Evolutionary conservation across 495 filamentous ascomycete genomes (phyloP).

Genomic region (Articulospora tetracladia): DNA sequence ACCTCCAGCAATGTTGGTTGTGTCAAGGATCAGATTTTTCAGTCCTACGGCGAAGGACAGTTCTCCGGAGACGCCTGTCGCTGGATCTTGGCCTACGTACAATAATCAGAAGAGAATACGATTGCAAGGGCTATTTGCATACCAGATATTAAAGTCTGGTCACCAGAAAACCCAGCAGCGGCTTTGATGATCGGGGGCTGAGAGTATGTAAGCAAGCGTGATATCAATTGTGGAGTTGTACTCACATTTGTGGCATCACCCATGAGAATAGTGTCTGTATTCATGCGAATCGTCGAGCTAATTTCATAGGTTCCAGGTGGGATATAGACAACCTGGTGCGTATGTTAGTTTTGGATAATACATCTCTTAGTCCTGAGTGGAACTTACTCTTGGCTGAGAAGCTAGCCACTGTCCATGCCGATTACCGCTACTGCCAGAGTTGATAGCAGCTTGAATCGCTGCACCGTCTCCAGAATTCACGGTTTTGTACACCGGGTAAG

Average conservation of each 20-base stretch:
- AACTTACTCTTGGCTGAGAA: slow-evolving; percentile 5
- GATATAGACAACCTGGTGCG: not conserved
- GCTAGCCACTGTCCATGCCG: not conserved
- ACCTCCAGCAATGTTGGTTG: slow-evolving; percentile 38
- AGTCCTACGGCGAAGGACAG: slow-evolving; percentile 53
- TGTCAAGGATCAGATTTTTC: slow-evolving; percentile 59
- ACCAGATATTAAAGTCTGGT: slow-evolving; percentile 1
- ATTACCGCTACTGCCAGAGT: not conserved
- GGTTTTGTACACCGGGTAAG: not conserved
- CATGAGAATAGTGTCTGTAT: slow-evolving; percentile 25
- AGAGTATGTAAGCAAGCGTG: not conserved
- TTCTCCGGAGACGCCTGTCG: slow-evolving; percentile 35
- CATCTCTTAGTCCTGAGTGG: not conserved
- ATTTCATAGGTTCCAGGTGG: slow-evolving; percentile 3
- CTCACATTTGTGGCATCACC: slow-evolving; percentile 50
- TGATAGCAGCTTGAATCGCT: not conserved
- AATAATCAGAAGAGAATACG: slow-evolving; percentile 33
- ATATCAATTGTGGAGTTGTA: not conserved
- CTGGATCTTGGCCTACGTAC: slow-evolving; percentile 46
- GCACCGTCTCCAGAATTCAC: slow-evolving; percentile 1
- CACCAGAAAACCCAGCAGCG: slow-evolving; percentile 28
- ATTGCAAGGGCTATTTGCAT: not conserved
- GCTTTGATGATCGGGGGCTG: slow-evolving; percentile 49
- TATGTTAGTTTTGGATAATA: not conserved
- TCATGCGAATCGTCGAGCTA: not conserved